A percentile compares a stretch with the other conserved stretches of the same genome.
phyloP scores from a whole-genome alignment of 176 grass and related monocot species.

The Bromus sterilis region DNA sequence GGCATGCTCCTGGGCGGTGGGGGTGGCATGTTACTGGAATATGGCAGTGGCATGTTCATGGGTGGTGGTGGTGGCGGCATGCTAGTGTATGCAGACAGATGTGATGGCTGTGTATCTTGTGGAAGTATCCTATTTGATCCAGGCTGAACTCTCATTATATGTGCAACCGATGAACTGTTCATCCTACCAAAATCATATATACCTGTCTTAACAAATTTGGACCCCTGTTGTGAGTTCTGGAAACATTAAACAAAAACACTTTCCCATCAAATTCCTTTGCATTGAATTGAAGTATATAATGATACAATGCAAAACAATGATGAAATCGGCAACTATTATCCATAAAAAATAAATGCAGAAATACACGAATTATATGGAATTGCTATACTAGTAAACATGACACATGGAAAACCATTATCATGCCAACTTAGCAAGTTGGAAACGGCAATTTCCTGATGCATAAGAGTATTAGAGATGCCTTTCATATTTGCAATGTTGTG shows the following conservation, averaged over 20 bases:
- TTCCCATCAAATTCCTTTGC: slow-evolving; percentile 33
- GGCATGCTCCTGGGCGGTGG: slow-evolving; percentile 28
- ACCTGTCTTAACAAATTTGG: slow-evolving; percentile 94
- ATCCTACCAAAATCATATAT: slow-evolving; percentile 43
- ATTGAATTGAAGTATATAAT: not conserved
- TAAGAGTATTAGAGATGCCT: not conserved
- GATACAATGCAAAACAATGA: not conserved
- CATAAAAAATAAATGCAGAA: slow-evolving; percentile 1
- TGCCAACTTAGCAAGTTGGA: not conserved
- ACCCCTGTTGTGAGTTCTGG: slow-evolving; percentile 91
- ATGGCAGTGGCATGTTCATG: slow-evolving; percentile 16
- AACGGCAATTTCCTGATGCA: not conserved
- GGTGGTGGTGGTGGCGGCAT: slow-evolving; percentile 14
- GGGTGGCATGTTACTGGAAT: slow-evolving; percentile 1
- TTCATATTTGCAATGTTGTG: slow-evolving; percentile 1
- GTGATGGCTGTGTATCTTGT: slow-evolving; percentile 4
- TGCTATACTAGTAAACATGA: not conserved
- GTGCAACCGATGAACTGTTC: slow-evolving; percentile 25
- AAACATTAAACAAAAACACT: slow-evolving; percentile 59
- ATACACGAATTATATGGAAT: not conserved
- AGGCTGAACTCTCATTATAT: slow-evolving; percentile 42
- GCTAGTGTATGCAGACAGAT: not conserved
- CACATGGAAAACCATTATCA: not conserved
- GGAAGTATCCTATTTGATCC: slow-evolving; percentile 31
- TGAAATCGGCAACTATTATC: not conserved